phyloP scores from a whole-genome alignment of 169 alveolate genomes.

The Babesia ovis region DNA sequence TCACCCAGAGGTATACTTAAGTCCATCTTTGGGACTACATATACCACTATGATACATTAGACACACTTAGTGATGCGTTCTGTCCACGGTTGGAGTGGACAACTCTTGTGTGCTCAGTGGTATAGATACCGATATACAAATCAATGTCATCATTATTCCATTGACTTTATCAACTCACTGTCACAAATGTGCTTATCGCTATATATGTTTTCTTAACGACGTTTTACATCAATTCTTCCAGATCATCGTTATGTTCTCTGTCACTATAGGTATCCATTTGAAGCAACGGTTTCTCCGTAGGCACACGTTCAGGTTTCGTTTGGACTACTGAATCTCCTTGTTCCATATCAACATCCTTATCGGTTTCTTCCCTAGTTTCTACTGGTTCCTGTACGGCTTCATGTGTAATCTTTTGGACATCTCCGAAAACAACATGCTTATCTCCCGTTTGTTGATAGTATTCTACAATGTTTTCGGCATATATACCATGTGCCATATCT shows the following conservation, averaged over 20 bases:
- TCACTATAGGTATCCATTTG: not conserved
- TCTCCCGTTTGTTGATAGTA: slow-evolving; percentile 49
- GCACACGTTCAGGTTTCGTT: not conserved
- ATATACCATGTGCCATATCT: slow-evolving; percentile 20
- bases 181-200: no score
- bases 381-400: not conserved
- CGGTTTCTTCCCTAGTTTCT: not conserved
- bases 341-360: not conserved
- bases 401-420: slow-evolving; percentile 7
- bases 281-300: not conserved
- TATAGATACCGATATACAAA: no score
- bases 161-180: no score
- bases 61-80: no score
- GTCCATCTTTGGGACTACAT: no score
- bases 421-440: slow-evolving; percentile 6
- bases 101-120: no score
- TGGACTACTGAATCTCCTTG: not conserved
- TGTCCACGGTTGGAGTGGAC: no score
- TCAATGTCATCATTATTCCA: no score
- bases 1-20: no score
- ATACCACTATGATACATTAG: no score
- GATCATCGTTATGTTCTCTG: slow-evolving; percentile 15
- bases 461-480: slow-evolving; percentile 23
- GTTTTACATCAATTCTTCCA: slow-evolving; percentile 31
- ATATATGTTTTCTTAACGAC: no score